Conservation (phyloP, 2,329 filamentous ascomycete genomes). For the Akanthomyces dipterigenus region DNA sequence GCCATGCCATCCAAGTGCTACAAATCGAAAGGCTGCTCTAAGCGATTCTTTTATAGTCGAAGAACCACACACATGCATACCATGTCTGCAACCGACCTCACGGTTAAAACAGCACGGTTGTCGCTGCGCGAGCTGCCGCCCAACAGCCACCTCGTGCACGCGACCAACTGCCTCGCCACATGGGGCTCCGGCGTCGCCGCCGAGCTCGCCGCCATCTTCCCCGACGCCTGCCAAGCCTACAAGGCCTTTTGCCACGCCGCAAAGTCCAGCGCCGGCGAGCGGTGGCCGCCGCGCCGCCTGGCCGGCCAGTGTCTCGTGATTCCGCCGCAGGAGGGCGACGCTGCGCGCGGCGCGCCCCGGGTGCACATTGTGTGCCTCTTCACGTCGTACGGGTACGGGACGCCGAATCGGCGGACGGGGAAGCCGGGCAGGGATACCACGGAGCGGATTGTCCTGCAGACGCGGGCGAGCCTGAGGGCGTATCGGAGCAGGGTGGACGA, state of each 20-base stretch:
- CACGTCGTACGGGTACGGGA: conserved; percentile 18
- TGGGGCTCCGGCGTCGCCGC: conserved; percentile 25
- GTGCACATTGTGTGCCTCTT: conserved; percentile 19
- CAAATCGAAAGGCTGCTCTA: background rate
- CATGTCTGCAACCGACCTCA: background rate
- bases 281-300: conserved; percentile 17
- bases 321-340: conserved; percentile 20
- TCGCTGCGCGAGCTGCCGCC: background rate
- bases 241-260: conserved; percentile 19
- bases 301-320: conserved; percentile 24
- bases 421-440: conserved; percentile 17
- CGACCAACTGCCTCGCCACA: conserved; percentile 24
- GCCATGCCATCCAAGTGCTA: too few relatives aligned
- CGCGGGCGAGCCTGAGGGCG: conserved; percentile 14
- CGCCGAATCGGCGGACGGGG: conserved; percentile 3
- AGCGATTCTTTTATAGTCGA: background rate
- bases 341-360: conserved; percentile 16
- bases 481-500: conserved; percentile 15
- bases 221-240: conserved; percentile 20
- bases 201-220: conserved; percentile 22
- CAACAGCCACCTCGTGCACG: conserved; percentile 22
- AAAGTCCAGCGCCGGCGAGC: conserved; percentile 11
- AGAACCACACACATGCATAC: background rate
- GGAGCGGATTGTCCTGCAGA: conserved; percentile 16
- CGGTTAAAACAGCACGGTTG: background rate